Base-by-base conservation (phyloP, 768 basidiomycete genomes). In the Auricularia auricula-judae region DNA sequence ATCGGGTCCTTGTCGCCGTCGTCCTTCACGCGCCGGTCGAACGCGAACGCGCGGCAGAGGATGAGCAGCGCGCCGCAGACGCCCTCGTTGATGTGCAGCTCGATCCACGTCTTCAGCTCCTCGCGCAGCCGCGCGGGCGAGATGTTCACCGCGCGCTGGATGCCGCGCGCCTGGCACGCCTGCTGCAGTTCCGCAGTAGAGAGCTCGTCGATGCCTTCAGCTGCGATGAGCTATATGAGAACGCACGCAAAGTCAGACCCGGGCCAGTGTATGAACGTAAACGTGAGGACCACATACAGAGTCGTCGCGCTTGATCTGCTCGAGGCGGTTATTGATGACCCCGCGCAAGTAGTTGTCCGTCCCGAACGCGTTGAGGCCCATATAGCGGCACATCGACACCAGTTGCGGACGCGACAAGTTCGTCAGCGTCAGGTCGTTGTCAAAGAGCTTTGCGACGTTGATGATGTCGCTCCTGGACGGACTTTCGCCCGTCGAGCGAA, bases 261-360 rank as follows among this genome's bases (percentile, higher is more conserved):
- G 51, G 7, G 12, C 47, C 29, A 35, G 29, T 29, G 29, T 29
- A 29, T 29, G 29, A 29, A 29, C 29, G 29, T 29, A 3, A 29
- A 29, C 29, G 29, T 29, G 29, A 18, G 11, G 23, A 21, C 14
- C 1, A 34, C 77, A 62, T 21, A 78, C 78, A 71, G 74, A 88
- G 77, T 99, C 96, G 71, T 99, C 97, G 53, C 89, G 83, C 63
- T 93, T 84, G 68, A 99, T 82, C 70, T 89, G 82, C 67, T 88
- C 79, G 33, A 99, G 80, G 35, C 93, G 85, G 53, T 84, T 84
- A 33, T 93, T 88, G 73, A 99, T 91, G 42, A 89, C 86, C 42
- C 93, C 93, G 58, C 96, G 89, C 54, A 99, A 82, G 78, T 97
- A 98, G 77, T 98, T 98, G 76, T 99, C 97, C 16, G 96, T 98